Base-by-base conservation (phyloP, 192 early-diverging fungal species). In the Entomortierella chlamydospora region DNA sequence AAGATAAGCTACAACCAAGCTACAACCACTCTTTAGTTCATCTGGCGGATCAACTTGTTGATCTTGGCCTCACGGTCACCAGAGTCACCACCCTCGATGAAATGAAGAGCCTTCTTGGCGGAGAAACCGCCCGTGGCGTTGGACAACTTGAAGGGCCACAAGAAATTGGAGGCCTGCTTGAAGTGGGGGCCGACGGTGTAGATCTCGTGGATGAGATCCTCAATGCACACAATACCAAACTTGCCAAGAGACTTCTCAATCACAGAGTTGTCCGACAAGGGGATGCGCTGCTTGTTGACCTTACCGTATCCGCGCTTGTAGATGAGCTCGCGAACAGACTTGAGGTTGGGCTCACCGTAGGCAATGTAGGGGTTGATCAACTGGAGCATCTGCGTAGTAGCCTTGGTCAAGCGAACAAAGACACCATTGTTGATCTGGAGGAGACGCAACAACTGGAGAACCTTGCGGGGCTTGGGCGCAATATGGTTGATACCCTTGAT, bases 401-500 rank as follows among this genome's bases (percentile, higher is more conserved):
- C 97, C 90, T 93, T 95, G 88, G 95, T 98, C 77, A 98, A 90
- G 41, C 90, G 89, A 70, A 99, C 87, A 83, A 99, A 99, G 83
- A 95, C 93, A 78, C 92, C 96, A 87, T 93, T 93, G 96, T 99
- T 98, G 92, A 99, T 99, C 91, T 97, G 94, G 87, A 94, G 91
- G 73, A 99, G 90, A 91, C 97, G 97, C 81, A 99, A 87, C 73
- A 99, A 91, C 88, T 98, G 97, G 68, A 99, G 90, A 61, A 98
- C 94, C 94, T 99, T 99, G 83, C 96, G 91, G 76, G 98, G 96
- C 93, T 99, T 99, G 84, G 97, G 98, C n/a, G 97, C 89, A 74
- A 99, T 93, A 90, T 98, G 94, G 92, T 97, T 98, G 92, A 99
- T 97, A 98, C 96, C 97, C 93, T 98, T 98, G 87, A 98, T 95